A percentile compares a stretch with the other conserved stretches of the same genome.
Evolutionary conservation across 148 eudicot species (phyloP).

Genomic region (Tetragonia tetragonoides): DNA sequence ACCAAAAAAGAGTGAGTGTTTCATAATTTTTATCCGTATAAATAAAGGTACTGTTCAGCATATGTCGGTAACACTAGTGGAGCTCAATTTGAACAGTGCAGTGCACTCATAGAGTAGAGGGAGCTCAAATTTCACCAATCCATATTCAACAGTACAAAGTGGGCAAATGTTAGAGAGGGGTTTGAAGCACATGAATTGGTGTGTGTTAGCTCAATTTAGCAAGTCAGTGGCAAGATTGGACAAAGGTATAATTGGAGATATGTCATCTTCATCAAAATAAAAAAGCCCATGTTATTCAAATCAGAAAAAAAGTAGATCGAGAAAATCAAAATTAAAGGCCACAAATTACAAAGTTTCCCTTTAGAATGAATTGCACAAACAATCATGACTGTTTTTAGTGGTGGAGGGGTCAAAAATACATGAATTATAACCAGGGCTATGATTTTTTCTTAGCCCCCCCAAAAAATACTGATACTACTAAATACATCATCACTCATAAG

Average conservation of each 20-base stretch:
- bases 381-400: constrained; percentile 27
- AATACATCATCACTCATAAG: constrained; percentile 22
- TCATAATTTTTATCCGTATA: too few species aligned
- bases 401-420: constrained; percentile 31
- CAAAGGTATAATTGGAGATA: constrained; percentile 27
- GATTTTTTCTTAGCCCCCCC: not conserved
- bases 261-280: constrained; percentile 29
- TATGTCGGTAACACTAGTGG: too few species aligned
- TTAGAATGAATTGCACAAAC: constrained; percentile 34
- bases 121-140: too few species aligned
- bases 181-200: constrained; percentile 3
- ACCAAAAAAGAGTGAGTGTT: too few species aligned
- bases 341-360: constrained; percentile 32
- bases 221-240: constrained; percentile 17
- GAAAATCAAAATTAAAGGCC: constrained; percentile 7
- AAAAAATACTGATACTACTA: not conserved
- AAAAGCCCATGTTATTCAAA: not conserved
- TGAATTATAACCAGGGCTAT: constrained; percentile 27
- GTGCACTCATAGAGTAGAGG: too few species aligned
- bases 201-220: constrained; percentile 14
- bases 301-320: not conserved
- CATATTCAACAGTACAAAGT: too few species aligned
- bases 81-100: too few species aligned
- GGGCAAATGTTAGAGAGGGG: not conserved
- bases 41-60: too few species aligned